phyloP scores from a whole-genome alignment of 768 basidiomycete genomes.

The Hygrophorus russula region DNA sequence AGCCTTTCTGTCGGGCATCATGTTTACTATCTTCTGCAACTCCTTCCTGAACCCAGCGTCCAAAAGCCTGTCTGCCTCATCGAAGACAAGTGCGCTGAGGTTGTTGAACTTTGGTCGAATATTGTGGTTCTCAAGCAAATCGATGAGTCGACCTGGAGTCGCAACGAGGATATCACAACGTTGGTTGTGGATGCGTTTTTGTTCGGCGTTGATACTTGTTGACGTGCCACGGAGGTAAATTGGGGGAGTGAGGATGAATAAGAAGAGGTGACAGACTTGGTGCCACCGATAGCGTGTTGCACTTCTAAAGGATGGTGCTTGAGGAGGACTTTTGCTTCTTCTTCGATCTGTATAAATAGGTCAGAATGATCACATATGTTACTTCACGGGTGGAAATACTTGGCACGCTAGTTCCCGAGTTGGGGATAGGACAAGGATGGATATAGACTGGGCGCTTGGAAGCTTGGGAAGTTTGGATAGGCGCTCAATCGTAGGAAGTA shows the following conservation, averaged over 20 bases:
- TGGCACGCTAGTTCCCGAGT: constrained; percentile 69
- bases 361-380: constrained; percentile 24
- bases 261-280: constrained; percentile 22
- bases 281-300: constrained; percentile 44
- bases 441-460: constrained; percentile 22
- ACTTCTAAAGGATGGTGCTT: constrained; percentile 29
- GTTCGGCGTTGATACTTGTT: constrained; percentile 8
- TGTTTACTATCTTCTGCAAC: constrained; percentile 48
- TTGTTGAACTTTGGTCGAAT: constrained; percentile 24
- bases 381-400: constrained; percentile 24
- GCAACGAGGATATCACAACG: constrained; percentile 52
- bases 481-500: constrained; percentile 63
- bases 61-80: constrained; percentile 67
- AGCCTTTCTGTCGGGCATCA: constrained; percentile 29
- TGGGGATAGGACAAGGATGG: constrained; percentile 58
- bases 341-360: constrained; percentile 36
- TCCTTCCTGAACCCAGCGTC: constrained; percentile 65
- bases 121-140: constrained; percentile 40
- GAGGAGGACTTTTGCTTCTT: constrained; percentile 44
- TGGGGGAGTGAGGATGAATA: neutral
- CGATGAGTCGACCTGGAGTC: constrained; percentile 67
- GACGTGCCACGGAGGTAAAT: constrained; percentile 1
- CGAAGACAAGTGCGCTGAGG: constrained; percentile 43
- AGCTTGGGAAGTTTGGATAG: constrained; percentile 29
- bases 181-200: constrained; percentile 13